These are phyloP conservation scores for Cryptococcus sp. DNA, from an alignment of 1,284 basidiomycete genomes.

Conservation along the genomic window DNA sequence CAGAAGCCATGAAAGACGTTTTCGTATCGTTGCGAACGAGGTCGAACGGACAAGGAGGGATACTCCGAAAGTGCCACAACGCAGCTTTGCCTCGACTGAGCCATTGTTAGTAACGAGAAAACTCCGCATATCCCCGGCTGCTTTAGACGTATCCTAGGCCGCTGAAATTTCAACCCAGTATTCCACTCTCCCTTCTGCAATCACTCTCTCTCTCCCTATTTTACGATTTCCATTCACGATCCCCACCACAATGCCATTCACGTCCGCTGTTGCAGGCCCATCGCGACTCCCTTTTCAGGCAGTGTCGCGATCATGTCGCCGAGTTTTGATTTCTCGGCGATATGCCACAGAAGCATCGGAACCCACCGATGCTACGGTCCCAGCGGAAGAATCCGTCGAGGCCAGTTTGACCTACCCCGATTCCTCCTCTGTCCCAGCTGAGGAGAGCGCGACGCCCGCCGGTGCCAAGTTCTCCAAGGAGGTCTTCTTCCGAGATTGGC, in stretches of 20 bases:
- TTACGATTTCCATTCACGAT: conserved; percentile 1
- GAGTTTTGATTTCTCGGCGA: neutral
- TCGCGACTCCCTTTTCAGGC: conserved; percentile 19
- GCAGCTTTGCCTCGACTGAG: neutral
- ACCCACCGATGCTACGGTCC: conserved; percentile 1
- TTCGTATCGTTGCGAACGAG: too few relatives aligned
- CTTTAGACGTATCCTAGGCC: neutral
- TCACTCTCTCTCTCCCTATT: conserved; percentile 2
- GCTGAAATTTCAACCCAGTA: neutral
- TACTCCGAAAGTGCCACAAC: neutral
- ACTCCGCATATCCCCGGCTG: conserved; percentile 5
- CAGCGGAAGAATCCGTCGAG: neutral
- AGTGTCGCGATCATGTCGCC: conserved; percentile 5
- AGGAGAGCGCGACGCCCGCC: neutral
- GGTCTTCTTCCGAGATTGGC: conserved; percentile 31
- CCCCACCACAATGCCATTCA: conserved; percentile 14
- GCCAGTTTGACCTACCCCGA: too few relatives aligned
- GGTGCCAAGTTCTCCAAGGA: conserved; percentile 8
- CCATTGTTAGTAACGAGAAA: neutral
- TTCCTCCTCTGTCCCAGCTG: neutral
- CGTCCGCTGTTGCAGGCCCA: conserved; percentile 19
- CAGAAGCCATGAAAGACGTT: too few relatives aligned
- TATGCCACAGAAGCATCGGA: conserved; percentile 6
- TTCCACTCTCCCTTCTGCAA: neutral
- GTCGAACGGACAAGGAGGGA: too few relatives aligned